Conservation (phyloP, 2,329 filamentous ascomycete genomes). For the Colletotrichum lupini region DNA sequence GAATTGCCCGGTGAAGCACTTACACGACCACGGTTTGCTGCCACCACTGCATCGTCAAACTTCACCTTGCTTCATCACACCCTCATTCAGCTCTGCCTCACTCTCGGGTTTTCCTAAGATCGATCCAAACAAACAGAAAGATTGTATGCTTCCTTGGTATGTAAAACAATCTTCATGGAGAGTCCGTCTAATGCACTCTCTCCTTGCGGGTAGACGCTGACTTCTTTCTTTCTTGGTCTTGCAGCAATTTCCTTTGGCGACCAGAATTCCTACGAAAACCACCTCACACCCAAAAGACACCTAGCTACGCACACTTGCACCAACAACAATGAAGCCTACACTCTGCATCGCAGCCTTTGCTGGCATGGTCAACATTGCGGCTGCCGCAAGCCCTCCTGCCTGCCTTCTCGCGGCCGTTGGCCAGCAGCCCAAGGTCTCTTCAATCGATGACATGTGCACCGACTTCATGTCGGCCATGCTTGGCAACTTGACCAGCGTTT, state of each 20-base stretch:
- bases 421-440: constrained; percentile 27
- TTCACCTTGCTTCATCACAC: background rate
- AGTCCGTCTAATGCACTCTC: background rate
- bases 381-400: constrained; percentile 29
- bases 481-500: constrained; percentile 29
- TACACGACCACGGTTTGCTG: background rate
- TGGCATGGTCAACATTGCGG: constrained; percentile 22
- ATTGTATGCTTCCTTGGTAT: background rate
- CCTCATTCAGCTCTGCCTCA: background rate
- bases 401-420: constrained; percentile 35
- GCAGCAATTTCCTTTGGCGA: background rate
- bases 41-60: background rate
- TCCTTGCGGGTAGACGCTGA: background rate
- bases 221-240: background rate
- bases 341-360: constrained; percentile 22
- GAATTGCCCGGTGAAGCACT: background rate
- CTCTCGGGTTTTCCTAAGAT: background rate
- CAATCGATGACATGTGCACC: constrained; percentile 30
- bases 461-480: constrained; percentile 33
- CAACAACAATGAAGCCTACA: constrained; percentile 1
- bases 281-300: background rate
- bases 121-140: background rate
- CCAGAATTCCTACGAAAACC: background rate
- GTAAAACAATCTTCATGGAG: background rate
- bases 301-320: background rate